phyloP scores from a whole-genome alignment of 306 rosid species.

The Citrullus mucosospermus region DNA sequence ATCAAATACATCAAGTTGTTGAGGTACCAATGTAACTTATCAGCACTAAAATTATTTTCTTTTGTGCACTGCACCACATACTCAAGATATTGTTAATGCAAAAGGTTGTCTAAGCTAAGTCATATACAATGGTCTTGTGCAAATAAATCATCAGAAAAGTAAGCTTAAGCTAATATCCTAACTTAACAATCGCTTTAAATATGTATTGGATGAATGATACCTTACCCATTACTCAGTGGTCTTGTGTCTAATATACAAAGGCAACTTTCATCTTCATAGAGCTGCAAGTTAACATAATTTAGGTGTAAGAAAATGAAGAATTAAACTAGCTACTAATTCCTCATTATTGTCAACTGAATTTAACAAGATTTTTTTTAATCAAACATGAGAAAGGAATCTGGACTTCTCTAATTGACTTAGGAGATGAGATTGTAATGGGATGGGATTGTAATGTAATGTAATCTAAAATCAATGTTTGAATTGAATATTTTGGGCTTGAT shows the following conservation, averaged over 20 bases:
- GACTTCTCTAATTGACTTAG: not conserved
- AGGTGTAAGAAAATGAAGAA: not conserved
- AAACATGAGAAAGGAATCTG: not conserved
- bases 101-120: not conserved
- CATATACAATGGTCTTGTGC: not conserved
- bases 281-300: conserved; percentile 33
- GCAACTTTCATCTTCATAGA: conserved; percentile 80
- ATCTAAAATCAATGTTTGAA: no score
- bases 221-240: conserved; percentile 97
- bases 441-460: no score
- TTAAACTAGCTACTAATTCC: not conserved
- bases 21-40: not conserved
- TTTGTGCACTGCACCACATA: not conserved
- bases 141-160: not conserved
- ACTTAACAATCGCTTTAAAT: not conserved
- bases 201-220: conserved; percentile 37
- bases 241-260: conserved; percentile 71
- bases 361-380: not conserved
- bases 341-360: not conserved
- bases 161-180: not conserved
- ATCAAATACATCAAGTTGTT: not conserved
- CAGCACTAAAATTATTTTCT: not conserved
- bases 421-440: no score
- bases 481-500: no score
- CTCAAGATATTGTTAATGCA: not conserved